Percentiles rank a stretch among this genome's conserved stretches.
phyloP scores from a whole-genome alignment of 1,284 basidiomycete genomes.

The Moniliophthora roreri region DNA sequence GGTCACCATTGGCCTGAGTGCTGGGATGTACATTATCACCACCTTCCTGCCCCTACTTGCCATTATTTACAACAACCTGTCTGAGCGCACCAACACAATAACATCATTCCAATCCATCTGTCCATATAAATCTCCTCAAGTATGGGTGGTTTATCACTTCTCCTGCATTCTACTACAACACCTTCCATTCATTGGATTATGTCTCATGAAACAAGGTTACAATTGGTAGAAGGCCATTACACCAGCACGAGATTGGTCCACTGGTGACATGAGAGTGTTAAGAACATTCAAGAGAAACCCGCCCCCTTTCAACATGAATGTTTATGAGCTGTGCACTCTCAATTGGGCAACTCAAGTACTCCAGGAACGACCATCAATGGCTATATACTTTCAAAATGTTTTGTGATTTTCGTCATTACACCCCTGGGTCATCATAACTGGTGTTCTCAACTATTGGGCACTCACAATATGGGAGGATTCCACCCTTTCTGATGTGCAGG shows the following conservation, averaged over 20 bases:
- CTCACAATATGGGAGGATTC: too few species aligned
- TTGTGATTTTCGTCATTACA: neutral
- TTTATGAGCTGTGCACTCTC: neutral
- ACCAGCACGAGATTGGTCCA: too few species aligned
- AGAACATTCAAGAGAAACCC: too few species aligned
- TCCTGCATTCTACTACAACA: neutral
- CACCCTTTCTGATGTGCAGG: too few species aligned
- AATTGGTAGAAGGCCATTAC: too few species aligned
- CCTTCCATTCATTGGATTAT: too few species aligned
- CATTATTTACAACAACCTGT: neutral
- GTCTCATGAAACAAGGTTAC: too few species aligned
- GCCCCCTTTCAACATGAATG: neutral
- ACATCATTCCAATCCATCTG: neutral
- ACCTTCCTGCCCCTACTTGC: neutral
- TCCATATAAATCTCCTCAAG: neutral
- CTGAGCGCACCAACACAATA: neutral
- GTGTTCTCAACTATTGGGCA: neutral
- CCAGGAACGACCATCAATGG: neutral
- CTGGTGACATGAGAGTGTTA: too few species aligned
- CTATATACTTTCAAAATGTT: neutral
- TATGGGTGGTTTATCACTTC: neutral
- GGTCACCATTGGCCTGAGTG: neutral
- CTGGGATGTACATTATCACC: neutral
- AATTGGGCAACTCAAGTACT: too few species aligned
- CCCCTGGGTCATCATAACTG: neutral